Percentiles rank a stretch among this genome's conserved stretches.
Evolutionary conservation across 75 land plant species (phyloP).

Genomic region (Adiantum capillusveneris): DNA sequence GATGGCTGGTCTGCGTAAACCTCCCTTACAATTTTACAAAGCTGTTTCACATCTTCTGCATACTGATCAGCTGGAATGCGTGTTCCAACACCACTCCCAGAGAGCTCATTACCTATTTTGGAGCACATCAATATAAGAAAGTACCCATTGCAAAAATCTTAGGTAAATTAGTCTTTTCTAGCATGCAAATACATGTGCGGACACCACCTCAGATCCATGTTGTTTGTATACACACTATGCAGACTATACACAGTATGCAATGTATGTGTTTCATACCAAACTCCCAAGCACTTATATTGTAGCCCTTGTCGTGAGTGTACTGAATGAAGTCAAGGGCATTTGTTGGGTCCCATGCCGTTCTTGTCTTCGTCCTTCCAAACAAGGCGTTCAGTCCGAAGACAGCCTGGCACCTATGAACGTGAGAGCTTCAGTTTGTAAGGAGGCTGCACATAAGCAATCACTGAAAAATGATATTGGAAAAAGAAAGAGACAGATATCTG

Average conservation of each 20-base stretch:
- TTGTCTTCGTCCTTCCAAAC: slow-evolving; percentile 27
- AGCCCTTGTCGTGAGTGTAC: slow-evolving; percentile 64
- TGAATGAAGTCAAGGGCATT: slow-evolving; percentile 71
- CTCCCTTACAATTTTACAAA: slow-evolving; percentile 44
- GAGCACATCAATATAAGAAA: too few relatives aligned
- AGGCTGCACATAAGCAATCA: too few relatives aligned
- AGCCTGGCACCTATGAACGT: slow-evolving; percentile 42
- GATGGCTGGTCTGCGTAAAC: slow-evolving; percentile 32
- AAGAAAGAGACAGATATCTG: too few relatives aligned
- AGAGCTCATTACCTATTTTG: slow-evolving; percentile 52
- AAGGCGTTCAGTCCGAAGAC: slow-evolving; percentile 88
- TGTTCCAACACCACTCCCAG: slow-evolving; percentile 74
- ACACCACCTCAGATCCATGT: too few relatives aligned
- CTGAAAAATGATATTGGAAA: too few relatives aligned
- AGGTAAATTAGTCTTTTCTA: too few relatives aligned
- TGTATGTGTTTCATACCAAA: too few relatives aligned
- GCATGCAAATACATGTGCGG: too few relatives aligned
- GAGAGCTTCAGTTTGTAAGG: too few relatives aligned
- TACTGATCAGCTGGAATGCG: slow-evolving; percentile 53
- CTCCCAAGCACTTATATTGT: slow-evolving; percentile 32
- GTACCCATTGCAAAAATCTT: too few relatives aligned
- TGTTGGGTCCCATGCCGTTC: slow-evolving; percentile 64
- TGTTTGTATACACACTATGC: too few relatives aligned
- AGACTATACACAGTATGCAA: too few relatives aligned
- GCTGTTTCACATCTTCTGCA: slow-evolving; percentile 53